Conservation (phyloP, 2,329 filamentous ascomycete genomes). For the Lachnellula occidentalis region DNA sequence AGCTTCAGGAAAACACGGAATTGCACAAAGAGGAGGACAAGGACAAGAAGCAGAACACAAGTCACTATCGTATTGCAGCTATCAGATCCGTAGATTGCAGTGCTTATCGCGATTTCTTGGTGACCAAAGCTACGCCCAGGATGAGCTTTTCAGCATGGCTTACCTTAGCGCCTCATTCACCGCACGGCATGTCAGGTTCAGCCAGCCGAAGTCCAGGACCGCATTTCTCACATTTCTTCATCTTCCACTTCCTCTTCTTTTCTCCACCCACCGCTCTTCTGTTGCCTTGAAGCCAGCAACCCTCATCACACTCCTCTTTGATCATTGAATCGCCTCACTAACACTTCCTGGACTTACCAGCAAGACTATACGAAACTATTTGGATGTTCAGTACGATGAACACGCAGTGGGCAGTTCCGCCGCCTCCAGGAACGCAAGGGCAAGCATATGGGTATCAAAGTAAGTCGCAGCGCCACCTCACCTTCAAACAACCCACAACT, state of each 20-base stretch:
- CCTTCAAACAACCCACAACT: not conserved
- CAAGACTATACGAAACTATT: constrained; percentile 1
- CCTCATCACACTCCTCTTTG: constrained; percentile 3
- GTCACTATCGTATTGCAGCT: not conserved
- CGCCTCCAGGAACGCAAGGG: constrained; percentile 36
- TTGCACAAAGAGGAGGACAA: not conserved
- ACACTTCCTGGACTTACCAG: constrained; percentile 17
- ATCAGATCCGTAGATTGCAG: not conserved
- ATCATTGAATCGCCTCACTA: constrained; percentile 21
- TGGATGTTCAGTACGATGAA: constrained; percentile 28
- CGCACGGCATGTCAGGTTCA: not conserved
- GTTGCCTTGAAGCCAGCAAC: not conserved
- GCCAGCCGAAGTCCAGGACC: not conserved
- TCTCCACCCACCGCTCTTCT: not conserved
- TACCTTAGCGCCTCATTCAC: not conserved
- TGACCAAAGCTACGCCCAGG: not conserved
- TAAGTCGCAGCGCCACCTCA: constrained; percentile 15
- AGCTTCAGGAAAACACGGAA: not conserved
- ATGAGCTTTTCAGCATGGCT: too few relatives aligned
- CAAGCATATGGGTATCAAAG: constrained; percentile 25
- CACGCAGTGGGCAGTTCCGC: constrained; percentile 31
- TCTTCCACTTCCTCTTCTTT: not conserved
- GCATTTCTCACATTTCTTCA: not conserved
- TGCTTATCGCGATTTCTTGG: not conserved
- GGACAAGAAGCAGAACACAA: not conserved